Conservation (phyloP, 2,329 filamentous ascomycete species). For the Paraphoma sp. region DNA sequence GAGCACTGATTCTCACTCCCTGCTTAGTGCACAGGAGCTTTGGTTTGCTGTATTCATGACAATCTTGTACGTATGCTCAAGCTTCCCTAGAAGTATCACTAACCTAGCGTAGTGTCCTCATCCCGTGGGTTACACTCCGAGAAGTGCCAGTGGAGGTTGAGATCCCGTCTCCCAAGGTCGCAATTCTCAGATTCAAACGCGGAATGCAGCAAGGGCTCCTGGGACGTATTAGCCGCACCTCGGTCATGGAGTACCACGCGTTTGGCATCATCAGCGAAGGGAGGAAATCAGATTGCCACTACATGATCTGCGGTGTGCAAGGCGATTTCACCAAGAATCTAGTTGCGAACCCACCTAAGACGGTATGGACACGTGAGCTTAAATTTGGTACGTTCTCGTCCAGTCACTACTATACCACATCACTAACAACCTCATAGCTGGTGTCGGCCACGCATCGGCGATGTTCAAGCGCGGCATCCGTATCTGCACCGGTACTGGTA, state of each 20-base stretch:
- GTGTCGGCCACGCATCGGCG: slow-evolving; percentile 43
- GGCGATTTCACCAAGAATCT: slow-evolving; percentile 45
- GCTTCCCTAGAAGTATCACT: slow-evolving; percentile 1
- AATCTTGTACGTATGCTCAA: slow-evolving; percentile 32
- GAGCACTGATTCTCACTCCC: slow-evolving; percentile 29
- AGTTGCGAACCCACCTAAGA: slow-evolving; percentile 41
- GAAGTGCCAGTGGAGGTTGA: slow-evolving; percentile 43
- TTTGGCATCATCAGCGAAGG: slow-evolving; percentile 47
- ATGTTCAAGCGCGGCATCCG: slow-evolving; percentile 47
- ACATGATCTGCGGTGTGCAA: slow-evolving; percentile 48
- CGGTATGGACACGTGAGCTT: slow-evolving; percentile 43
- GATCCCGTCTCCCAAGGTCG: slow-evolving; percentile 45
- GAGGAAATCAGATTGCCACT: slow-evolving; percentile 35
- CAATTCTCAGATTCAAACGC: slow-evolving; percentile 40
- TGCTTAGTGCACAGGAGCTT: slow-evolving; percentile 43
- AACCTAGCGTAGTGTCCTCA: slow-evolving; percentile 30
- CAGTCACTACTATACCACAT: not conserved
- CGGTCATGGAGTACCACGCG: slow-evolving; percentile 47
- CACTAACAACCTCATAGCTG: slow-evolving; percentile 32
- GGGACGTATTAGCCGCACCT: slow-evolving; percentile 44
- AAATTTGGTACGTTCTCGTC: slow-evolving; percentile 39
- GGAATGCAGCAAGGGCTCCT: slow-evolving; percentile 47
- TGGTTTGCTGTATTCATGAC: slow-evolving; percentile 48
- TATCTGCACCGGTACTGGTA: slow-evolving; percentile 45
- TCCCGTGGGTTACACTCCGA: slow-evolving; percentile 45